phyloP scores from a whole-genome alignment of 2,329 filamentous ascomycete genomes.

The Fusarium sp. region DNA sequence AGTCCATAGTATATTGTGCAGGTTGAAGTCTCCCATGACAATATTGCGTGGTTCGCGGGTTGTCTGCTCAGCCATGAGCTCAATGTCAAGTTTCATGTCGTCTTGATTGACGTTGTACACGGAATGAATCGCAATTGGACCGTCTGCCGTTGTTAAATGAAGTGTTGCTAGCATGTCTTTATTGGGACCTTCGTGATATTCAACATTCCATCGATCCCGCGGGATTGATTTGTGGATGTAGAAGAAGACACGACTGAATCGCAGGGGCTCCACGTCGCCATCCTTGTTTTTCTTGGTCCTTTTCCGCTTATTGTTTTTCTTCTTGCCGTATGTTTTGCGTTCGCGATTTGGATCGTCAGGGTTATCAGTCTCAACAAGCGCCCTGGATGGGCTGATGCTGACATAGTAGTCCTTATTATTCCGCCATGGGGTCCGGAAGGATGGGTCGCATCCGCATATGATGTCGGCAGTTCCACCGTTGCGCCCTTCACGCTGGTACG shows the following conservation, averaged over 20 bases:
- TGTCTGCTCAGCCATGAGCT: neutral
- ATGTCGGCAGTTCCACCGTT: neutral
- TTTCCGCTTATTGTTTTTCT: too few species aligned
- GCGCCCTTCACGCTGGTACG: neutral
- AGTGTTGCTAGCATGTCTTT: neutral
- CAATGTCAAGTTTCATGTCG: neutral
- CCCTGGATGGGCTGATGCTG: neutral
- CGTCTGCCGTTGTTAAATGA: neutral
- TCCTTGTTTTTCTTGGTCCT: too few species aligned
- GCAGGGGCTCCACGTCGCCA: neutral
- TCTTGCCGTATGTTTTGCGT: neutral
- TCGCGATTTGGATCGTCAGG: neutral
- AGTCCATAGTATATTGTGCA: neutral
- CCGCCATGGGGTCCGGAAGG: neutral
- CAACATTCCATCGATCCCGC: neutral
- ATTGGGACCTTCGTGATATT: neutral
- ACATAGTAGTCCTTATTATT: neutral
- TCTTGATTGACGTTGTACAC: neutral
- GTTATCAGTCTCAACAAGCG: neutral
- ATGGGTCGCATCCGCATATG: neutral
- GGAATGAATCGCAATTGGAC: neutral
- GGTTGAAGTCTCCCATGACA: conserved; percentile 10
- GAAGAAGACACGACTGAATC: neutral
- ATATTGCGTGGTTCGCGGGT: neutral
- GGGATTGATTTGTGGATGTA: neutral